Percentiles rank a stretch among this genome's conserved stretches.
These are phyloP conservation scores for Clonostachys byssicola DNA, from an alignment of 2,329 filamentous ascomycete species.

Conservation along the genomic window DNA sequence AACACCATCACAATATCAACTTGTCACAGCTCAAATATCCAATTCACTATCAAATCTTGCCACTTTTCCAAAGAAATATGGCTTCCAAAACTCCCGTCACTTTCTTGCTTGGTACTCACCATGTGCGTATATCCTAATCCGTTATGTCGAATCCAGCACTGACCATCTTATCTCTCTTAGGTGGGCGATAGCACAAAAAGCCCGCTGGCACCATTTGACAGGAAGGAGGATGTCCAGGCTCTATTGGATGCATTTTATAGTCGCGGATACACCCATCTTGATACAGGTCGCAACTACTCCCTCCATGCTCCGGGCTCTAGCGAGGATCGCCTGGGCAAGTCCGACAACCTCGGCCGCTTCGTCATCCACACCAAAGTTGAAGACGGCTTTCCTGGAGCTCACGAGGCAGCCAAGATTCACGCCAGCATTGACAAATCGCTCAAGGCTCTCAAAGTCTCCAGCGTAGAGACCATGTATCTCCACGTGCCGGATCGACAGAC, in stretches of 20 bases:
- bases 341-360: slow-evolving; percentile 17
- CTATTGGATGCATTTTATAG: slow-evolving; percentile 13
- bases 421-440: slow-evolving; percentile 23
- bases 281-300: slow-evolving; percentile 25
- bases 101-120: too few species aligned
- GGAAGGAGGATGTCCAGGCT: slow-evolving; percentile 14
- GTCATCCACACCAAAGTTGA: slow-evolving; percentile 28
- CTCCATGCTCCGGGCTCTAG: slow-evolving; percentile 4
- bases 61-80: too few species aligned
- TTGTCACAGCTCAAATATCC: too few species aligned
- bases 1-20: too few species aligned
- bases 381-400: slow-evolving; percentile 13
- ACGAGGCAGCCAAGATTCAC: slow-evolving; percentile 17
- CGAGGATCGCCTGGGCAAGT: slow-evolving; percentile 21
- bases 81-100: too few species aligned
- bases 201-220: slow-evolving; percentile 7
- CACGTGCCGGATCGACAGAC: slow-evolving; percentile 39
- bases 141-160: too few species aligned
- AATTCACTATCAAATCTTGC: too few species aligned
- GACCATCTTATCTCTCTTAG: too few species aligned
- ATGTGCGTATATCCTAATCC: too few species aligned
- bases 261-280: slow-evolving; percentile 18
- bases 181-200: neutral
- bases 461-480: slow-evolving; percentile 30
- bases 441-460: slow-evolving; percentile 12